Conservation (phyloP, 2,329 filamentous ascomycete species). For the Pseudocercospora fuligena region DNA sequence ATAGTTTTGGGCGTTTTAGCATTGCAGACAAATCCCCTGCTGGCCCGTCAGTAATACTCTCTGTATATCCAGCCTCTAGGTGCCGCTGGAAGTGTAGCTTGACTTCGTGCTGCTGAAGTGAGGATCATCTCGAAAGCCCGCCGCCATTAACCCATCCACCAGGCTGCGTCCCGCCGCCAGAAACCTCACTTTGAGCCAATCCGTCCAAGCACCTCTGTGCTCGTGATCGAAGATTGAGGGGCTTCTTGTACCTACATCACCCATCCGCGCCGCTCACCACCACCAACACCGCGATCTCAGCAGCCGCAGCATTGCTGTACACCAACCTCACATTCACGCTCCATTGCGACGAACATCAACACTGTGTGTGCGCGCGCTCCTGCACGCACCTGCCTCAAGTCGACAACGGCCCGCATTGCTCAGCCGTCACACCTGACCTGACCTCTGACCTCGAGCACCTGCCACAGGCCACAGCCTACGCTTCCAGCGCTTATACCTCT, state of each 20-base stretch:
- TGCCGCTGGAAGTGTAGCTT: slow-evolving; percentile 2
- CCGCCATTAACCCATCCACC: neutral
- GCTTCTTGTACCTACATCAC: slow-evolving; percentile 12
- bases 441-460: slow-evolving; percentile 12
- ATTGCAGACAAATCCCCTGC: neutral
- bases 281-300: slow-evolving; percentile 11
- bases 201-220: slow-evolving; percentile 4
- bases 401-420: slow-evolving; percentile 9
- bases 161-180: slow-evolving; percentile 2
- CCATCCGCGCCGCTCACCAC: slow-evolving; percentile 1
- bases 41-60: neutral
- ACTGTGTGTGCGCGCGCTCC: slow-evolving; percentile 4
- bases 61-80: slow-evolving; percentile 1
- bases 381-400: slow-evolving; percentile 5
- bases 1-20: neutral
- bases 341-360: neutral
- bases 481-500: neutral
- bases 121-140: neutral
- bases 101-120: slow-evolving; percentile 10
- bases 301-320: neutral
- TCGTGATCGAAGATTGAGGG: slow-evolving; percentile 12
- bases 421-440: slow-evolving; percentile 10
- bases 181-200: neutral
- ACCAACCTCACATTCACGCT: neutral
- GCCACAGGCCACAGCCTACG: slow-evolving; percentile 5